Percentiles rank a stretch among this genome's conserved stretches.
Conservation (phyloP, 495 filamentous ascomycete genomes). For the Trichoderma asperelloides region DNA sequence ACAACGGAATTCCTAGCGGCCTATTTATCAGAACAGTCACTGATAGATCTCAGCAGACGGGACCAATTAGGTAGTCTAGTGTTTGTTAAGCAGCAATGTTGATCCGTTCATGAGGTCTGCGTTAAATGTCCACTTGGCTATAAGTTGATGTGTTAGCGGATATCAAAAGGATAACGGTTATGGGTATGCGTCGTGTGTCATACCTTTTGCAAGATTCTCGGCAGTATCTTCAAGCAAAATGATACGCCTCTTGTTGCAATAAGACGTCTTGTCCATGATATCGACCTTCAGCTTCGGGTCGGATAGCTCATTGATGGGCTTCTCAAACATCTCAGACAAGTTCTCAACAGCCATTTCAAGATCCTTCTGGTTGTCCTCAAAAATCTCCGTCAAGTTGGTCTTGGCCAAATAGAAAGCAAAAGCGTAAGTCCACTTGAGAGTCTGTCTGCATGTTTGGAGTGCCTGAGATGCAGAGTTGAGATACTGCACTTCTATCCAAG, state of each 20-base stretch:
- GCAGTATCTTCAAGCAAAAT: constrained; percentile 89
- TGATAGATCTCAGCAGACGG: not conserved
- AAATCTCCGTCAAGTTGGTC: constrained; percentile 94
- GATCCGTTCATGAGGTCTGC: constrained; percentile 25
- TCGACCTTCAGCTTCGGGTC: constrained; percentile 73
- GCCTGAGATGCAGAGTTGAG: constrained; percentile 86
- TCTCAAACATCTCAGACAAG: constrained; percentile 96
- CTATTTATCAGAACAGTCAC: not conserved
- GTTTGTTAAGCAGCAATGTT: constrained; percentile 11
- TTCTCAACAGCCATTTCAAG: constrained; percentile 93
- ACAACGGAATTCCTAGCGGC: not conserved
- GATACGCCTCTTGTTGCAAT: constrained; percentile 85
- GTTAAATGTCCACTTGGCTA: constrained; percentile 41
- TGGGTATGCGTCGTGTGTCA: constrained; percentile 23
- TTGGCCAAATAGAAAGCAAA: constrained; percentile 94
- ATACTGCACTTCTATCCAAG: constrained; percentile 99
- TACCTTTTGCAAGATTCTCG: constrained; percentile 78
- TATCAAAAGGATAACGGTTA: not conserved
- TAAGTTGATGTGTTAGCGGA: not conserved
- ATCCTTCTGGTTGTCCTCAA: constrained; percentile 98
- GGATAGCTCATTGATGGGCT: constrained; percentile 74
- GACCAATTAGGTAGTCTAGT: not conserved
- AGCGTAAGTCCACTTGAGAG: constrained; percentile 97
- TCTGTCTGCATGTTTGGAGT: constrained; percentile 91
- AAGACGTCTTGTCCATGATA: constrained; percentile 95